phyloP scores from a whole-genome alignment of 768 basidiomycete species.

The Wakefieldia striispora region DNA sequence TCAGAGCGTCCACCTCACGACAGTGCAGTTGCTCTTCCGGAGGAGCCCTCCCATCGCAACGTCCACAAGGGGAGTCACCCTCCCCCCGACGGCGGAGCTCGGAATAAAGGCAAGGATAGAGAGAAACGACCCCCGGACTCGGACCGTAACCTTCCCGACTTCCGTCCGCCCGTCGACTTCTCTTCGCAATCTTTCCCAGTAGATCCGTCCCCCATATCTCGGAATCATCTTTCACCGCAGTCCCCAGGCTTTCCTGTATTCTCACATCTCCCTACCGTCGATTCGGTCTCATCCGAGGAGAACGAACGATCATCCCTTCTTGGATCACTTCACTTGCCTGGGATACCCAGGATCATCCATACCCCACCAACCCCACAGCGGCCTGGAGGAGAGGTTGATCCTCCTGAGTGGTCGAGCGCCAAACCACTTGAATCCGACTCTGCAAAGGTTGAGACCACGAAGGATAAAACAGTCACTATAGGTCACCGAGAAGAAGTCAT shows the following conservation, averaged over 20 bases:
- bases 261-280: slow-evolving; percentile 23
- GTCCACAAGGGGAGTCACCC: slow-evolving; percentile 10
- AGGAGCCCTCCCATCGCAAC: slow-evolving; percentile 18
- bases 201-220: slow-evolving; percentile 16
- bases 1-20: slow-evolving; percentile 33
- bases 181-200: slow-evolving; percentile 23
- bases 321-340: slow-evolving; percentile 23
- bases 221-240: slow-evolving; percentile 10
- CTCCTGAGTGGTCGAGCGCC: slow-evolving; percentile 3
- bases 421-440: slow-evolving; percentile 9
- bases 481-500: slow-evolving; percentile 28
- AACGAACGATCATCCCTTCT: slow-evolving; percentile 27
- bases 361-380: slow-evolving; percentile 38
- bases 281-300: slow-evolving; percentile 27
- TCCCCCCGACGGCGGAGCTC: slow-evolving; percentile 11
- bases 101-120: slow-evolving; percentile 30
- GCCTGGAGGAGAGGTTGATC: slow-evolving; percentile 13
- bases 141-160: slow-evolving; percentile 7
- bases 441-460: slow-evolving; percentile 7
- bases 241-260: slow-evolving; percentile 2
- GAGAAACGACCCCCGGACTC: slow-evolving; percentile 3
- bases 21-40: slow-evolving; percentile 33
- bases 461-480: slow-evolving; percentile 15
- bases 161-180: slow-evolving; percentile 12
- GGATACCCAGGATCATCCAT: slow-evolving; percentile 35